Base-by-base conservation (phyloP, 257 asterid species). In the Gardenia jasminoides region DNA sequence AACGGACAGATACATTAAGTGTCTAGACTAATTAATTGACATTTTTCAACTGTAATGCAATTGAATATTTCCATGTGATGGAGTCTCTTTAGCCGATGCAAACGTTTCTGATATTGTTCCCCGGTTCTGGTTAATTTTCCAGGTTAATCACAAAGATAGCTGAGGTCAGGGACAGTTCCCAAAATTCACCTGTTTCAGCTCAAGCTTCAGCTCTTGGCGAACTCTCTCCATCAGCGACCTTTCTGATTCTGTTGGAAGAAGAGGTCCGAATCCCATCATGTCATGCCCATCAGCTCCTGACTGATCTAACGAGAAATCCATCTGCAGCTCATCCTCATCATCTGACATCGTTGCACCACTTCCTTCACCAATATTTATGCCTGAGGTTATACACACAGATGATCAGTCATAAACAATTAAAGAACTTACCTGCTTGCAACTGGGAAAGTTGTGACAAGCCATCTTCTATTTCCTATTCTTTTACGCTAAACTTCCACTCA, bases 211-310 rank as follows among this genome's bases (percentile, higher is more conserved):
- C 78, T 95, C 99, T 52, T 95, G 99, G 19, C 98, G 84, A n/a
- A 95, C 99, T 81, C 99, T 84, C 79, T 95, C 99, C 99, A 95
- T 95, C 56, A 95, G 80, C 20, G 98, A 86, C 74, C 99, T 89
- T 85, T 95, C 99, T 0, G 99, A 93, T 82, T 95, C 99, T 0
- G 99, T 93, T 0, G 98, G 99, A 81, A 95, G 96, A 86, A 93
- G 84, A 0, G 98, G 98, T 50, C 98, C 99, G 31, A 93, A 92
- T 17, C 99, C 99, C 92, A 90, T 92, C 75, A 92, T 72, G 83
- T 95, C 99, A 47, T 88, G 94, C 5, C 88, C 93, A 24, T 89
- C 96, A 19, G 74, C 86, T 67, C 88, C 93, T 0, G 98, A 88
- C 80, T 93, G 97, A 62, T 92, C 98, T 7, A 91, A 65, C n/a